Conservation (phyloP, 2,329 filamentous ascomycete genomes). For the Alternaria brassicae region DNA sequence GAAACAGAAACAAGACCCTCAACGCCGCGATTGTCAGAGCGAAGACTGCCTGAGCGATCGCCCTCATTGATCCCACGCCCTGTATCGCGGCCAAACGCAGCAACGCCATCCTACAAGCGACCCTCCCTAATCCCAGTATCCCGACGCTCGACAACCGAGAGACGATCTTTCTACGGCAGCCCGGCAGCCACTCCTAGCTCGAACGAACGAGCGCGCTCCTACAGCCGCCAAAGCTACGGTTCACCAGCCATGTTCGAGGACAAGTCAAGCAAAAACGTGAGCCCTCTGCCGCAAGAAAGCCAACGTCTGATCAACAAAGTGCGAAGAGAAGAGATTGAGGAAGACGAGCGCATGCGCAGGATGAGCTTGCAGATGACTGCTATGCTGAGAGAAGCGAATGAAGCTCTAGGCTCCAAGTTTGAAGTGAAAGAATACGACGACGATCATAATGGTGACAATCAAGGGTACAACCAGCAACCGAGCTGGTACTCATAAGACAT, state of each 20-base stretch:
- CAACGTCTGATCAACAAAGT: slow-evolving; percentile 75
- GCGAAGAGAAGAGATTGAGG: slow-evolving; percentile 75
- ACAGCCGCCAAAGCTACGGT: slow-evolving; percentile 43
- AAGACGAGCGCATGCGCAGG: slow-evolving; percentile 78
- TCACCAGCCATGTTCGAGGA: slow-evolving; percentile 37
- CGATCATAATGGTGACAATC: slow-evolving; percentile 19
- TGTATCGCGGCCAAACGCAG: slow-evolving; percentile 28
- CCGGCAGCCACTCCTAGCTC: slow-evolving; percentile 17
- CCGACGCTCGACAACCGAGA: slow-evolving; percentile 47
- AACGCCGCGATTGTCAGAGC: slow-evolving; percentile 48
- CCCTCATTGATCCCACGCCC: slow-evolving; percentile 49
- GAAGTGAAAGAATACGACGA: slow-evolving; percentile 47
- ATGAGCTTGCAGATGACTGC: slow-evolving; percentile 81
- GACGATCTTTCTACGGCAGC: slow-evolving; percentile 28
- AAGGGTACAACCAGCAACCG: slow-evolving; percentile 1
- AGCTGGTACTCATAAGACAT: slow-evolving; percentile 1
- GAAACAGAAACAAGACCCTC: slow-evolving; percentile 63
- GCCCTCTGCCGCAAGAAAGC: slow-evolving; percentile 66
- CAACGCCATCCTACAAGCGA: slow-evolving; percentile 32
- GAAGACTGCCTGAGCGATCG: slow-evolving; percentile 36
- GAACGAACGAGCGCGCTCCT: slow-evolving; percentile 31
- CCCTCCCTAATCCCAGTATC: slow-evolving; percentile 55
- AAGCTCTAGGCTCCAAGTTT: slow-evolving; percentile 71
- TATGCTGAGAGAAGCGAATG: slow-evolving; percentile 88
- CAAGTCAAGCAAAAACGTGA: slow-evolving; percentile 28